These are phyloP conservation scores for Hawksworthiomyces lignivorus DNA, from an alignment of 2,329 filamentous ascomycete genomes.

Conservation along the genomic window DNA sequence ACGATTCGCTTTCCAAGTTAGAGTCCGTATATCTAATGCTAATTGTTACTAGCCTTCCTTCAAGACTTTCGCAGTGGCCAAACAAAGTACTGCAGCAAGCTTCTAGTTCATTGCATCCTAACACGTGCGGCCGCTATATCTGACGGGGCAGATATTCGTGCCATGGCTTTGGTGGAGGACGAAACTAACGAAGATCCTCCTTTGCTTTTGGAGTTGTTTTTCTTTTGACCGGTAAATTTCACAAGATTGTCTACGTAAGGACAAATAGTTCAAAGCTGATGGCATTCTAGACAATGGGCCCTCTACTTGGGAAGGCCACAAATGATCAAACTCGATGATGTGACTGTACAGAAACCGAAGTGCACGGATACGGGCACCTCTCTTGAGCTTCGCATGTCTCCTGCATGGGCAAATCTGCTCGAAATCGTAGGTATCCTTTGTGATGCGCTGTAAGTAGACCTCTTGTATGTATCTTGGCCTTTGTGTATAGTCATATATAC, in stretches of 20 bases:
- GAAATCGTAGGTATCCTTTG: constrained; percentile 6
- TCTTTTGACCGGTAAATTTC: constrained; percentile 3
- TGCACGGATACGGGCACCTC: background rate
- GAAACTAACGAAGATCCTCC: constrained; percentile 6
- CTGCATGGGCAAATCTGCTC: constrained; percentile 6
- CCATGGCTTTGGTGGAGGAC: constrained; percentile 6
- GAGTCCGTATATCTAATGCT: too few relatives aligned
- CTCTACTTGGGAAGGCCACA: constrained; percentile 6
- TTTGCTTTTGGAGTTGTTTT: constrained; percentile 9
- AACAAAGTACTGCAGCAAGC: constrained; percentile 9
- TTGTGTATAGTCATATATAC: too few relatives aligned
- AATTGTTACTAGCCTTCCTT: constrained; percentile 3
- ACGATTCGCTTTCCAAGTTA: too few relatives aligned
- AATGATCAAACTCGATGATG: constrained; percentile 5
- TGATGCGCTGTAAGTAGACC: constrained; percentile 4
- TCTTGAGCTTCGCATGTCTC: constrained; percentile 1
- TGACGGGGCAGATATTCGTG: constrained; percentile 3
- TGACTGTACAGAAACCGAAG: background rate
- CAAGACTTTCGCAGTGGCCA: constrained; percentile 6
- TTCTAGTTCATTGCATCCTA: constrained; percentile 9
- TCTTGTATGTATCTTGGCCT: background rate
- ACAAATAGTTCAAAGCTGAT: too few relatives aligned
- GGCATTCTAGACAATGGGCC: constrained; percentile 6
- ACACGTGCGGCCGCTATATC: constrained; percentile 3
- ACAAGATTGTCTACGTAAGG: background rate